Evolutionary conservation across 2,329 filamentous ascomycete species (phyloP).

Genomic region (Aspergillus carbonarius): DNA sequence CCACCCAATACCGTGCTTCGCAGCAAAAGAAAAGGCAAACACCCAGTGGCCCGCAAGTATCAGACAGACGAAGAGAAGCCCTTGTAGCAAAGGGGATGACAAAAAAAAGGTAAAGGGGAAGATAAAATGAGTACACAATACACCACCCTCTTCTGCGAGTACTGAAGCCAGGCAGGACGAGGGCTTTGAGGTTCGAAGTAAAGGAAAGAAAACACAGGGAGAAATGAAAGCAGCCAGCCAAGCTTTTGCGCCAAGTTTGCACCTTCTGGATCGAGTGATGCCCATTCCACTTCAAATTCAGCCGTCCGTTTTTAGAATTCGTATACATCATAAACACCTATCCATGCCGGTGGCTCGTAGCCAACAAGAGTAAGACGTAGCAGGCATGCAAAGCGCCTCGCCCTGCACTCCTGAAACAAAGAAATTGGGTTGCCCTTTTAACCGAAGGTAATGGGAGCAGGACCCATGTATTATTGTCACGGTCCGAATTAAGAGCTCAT

Average conservation of each 20-base stretch:
- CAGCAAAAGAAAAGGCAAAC: slow-evolving; percentile 9
- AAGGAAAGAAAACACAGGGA: neutral
- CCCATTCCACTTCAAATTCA: slow-evolving; percentile 30
- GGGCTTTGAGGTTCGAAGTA: neutral
- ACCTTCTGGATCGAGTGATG: slow-evolving; percentile 28
- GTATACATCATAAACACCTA: slow-evolving; percentile 43
- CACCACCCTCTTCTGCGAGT: slow-evolving; percentile 3
- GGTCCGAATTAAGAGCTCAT: slow-evolving; percentile 8
- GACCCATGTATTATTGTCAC: slow-evolving; percentile 12
- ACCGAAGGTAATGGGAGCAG: slow-evolving; percentile 1
- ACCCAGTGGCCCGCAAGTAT: slow-evolving; percentile 18
- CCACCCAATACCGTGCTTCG: slow-evolving; percentile 12
- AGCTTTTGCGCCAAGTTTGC: slow-evolving; percentile 33
- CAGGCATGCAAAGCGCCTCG: slow-evolving; percentile 19
- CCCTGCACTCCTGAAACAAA: neutral
- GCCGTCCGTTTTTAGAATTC: slow-evolving; percentile 37
- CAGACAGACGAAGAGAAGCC: slow-evolving; percentile 18
- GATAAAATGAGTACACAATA: slow-evolving; percentile 10
- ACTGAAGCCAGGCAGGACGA: slow-evolving; percentile 2
- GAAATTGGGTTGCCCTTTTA: neutral
- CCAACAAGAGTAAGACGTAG: slow-evolving; percentile 24
- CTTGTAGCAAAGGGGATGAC: slow-evolving; percentile 1
- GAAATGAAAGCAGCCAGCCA: slow-evolving; percentile 25
- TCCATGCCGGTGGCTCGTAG: slow-evolving; percentile 31
- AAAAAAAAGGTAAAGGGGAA: slow-evolving; percentile 6